Percentiles rank a stretch among this genome's conserved stretches.
phyloP scores from a whole-genome alignment of 306 rosid species.

The Calophaca sinica region DNA sequence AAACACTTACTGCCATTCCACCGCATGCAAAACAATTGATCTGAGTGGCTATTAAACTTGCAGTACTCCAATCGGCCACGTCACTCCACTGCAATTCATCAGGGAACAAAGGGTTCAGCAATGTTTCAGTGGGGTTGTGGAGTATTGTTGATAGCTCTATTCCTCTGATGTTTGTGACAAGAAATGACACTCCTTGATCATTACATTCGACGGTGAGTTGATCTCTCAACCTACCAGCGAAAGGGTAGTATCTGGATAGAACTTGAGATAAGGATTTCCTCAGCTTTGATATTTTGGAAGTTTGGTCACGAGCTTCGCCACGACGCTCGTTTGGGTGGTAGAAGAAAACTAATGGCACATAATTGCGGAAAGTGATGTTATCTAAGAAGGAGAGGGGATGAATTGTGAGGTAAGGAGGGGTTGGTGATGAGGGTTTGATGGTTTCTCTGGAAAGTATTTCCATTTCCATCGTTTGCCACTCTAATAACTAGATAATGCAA shows the following conservation, averaged over 20 bases:
- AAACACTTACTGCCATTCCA: slow-evolving; percentile 53
- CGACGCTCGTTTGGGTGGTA: slow-evolving; percentile 25
- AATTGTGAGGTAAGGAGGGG: slow-evolving; percentile 48
- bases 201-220: slow-evolving; percentile 52
- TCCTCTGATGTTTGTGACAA: slow-evolving; percentile 37
- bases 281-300: slow-evolving; percentile 33
- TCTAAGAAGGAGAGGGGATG: slow-evolving; percentile 54
- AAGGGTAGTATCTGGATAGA: slow-evolving; percentile 58
- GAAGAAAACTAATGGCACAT: slow-evolving; percentile 56
- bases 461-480: slow-evolving; percentile 29
- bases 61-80: not conserved
- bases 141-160: slow-evolving; percentile 45
- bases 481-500: too few species aligned
- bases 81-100: slow-evolving; percentile 51
- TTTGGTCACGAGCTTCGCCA: not conserved
- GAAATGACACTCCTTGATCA: slow-evolving; percentile 63
- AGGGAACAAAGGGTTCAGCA: slow-evolving; percentile 43
- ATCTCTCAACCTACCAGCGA: slow-evolving; percentile 56
- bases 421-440: slow-evolving; percentile 62
- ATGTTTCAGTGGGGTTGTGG: slow-evolving; percentile 23
- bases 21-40: slow-evolving; percentile 55
- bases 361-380: slow-evolving; percentile 27
- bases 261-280: slow-evolving; percentile 55
- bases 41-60: slow-evolving; percentile 50
- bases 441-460: slow-evolving; percentile 56